Conservation (phyloP, 305 asterid genomes). For the Rubia balearica region DNA sequence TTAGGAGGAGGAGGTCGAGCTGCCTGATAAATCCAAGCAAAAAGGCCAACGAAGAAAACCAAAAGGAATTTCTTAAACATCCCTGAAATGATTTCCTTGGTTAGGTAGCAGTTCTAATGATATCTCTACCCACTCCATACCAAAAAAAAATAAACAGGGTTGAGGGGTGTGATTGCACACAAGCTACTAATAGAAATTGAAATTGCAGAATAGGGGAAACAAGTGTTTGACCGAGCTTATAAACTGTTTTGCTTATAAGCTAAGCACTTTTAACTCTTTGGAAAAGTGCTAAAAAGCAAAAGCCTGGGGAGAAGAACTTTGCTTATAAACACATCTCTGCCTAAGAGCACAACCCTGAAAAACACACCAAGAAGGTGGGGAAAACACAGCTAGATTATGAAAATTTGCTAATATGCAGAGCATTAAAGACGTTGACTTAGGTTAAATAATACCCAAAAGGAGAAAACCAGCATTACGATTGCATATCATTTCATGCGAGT, state of each 20-base stretch:
- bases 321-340: no score
- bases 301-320: no score
- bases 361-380: not conserved
- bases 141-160: not conserved
- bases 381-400: not conserved
- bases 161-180: not conserved
- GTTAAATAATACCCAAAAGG: not conserved
- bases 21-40: conserved; percentile 36
- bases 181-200: not conserved
- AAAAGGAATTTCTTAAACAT: conserved; percentile 23
- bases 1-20: conserved; percentile 33
- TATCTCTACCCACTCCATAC: not conserved
- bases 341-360: no score
- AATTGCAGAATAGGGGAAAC: not conserved
- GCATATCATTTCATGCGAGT: not conserved
- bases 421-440: not conserved
- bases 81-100: conserved; percentile 26
- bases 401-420: not conserved
- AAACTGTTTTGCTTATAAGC: no score
- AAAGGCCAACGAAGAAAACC: conserved; percentile 25
- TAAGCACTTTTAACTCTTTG: no score
- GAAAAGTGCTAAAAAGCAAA: no score
- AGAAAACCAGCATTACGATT: no score
- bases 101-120: not conserved
- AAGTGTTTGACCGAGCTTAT: not conserved